A percentile compares a stretch with the other conserved stretches of the same genome.
These are phyloP conservation scores for Phialemoniopsis sp. DNA, from an alignment of 2,329 filamentous ascomycete species.

Conservation along the genomic window DNA sequence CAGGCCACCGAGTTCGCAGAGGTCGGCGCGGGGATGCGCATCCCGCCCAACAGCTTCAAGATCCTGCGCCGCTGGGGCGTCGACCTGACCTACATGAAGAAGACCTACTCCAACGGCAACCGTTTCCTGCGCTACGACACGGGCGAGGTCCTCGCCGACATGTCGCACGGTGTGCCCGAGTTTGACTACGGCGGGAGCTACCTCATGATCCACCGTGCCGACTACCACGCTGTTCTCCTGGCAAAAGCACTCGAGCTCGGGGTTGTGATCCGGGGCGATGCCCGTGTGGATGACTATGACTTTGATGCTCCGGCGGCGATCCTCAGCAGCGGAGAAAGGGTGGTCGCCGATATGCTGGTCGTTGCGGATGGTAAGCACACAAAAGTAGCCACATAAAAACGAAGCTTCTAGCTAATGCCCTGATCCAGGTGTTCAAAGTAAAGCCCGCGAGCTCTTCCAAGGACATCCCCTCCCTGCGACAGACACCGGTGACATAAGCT, in stretches of 20 bases:
- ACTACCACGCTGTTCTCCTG: slow-evolving; percentile 7
- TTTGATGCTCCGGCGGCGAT: no score
- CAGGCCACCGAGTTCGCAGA: background rate
- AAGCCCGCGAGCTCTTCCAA: slow-evolving; percentile 17
- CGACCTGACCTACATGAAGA: no score
- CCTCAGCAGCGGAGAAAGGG: no score
- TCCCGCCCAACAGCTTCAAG: slow-evolving; percentile 9
- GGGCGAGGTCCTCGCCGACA: slow-evolving; percentile 1
- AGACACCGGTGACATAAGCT: slow-evolving; percentile 27
- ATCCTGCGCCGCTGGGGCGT: slow-evolving; percentile 11
- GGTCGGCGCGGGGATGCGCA: slow-evolving; percentile 12
- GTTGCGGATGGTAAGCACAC: no score
- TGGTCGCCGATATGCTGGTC: no score
- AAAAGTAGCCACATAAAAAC: no score
- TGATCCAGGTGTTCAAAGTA: no score
- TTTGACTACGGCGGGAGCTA: slow-evolving; percentile 9
- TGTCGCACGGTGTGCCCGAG: slow-evolving; percentile 9
- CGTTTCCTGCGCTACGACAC: slow-evolving; percentile 9
- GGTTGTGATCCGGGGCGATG: no score
- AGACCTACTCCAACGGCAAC: slow-evolving; percentile 11
- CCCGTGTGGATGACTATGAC: no score
- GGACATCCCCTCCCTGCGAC: slow-evolving; percentile 15
- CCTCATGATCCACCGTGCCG: slow-evolving; percentile 5
- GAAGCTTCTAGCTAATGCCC: no score
- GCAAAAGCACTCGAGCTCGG: background rate